Base-by-base conservation (phyloP, 805 yeast genomes). In the Tetrapisispora phaffii region DNA sequence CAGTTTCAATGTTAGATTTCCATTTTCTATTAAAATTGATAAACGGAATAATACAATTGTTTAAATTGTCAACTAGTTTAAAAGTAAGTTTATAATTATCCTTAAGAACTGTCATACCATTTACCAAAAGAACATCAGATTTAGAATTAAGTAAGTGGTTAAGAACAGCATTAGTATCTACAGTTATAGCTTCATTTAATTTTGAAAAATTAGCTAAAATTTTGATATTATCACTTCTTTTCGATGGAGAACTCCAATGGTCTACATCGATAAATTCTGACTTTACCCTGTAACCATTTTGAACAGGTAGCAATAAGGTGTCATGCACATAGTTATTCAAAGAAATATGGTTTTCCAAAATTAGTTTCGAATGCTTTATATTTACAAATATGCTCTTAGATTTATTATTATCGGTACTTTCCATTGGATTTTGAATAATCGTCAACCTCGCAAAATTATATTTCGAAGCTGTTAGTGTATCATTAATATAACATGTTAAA, bases 361-460 rank as follows among this genome's bases (percentile, higher is more conserved):
- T 28, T 9, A 17, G 24, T 7, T 20, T 28, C 3, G 41, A 20
- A 6, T 29, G 9, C 21, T 41, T 22, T 3, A 41, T 16, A 10
- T 7, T 20, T 15, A 41, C 39, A 32, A 33, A 41, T 15, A 45
- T n/a, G 1, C 22, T 17, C 7, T 13, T 34, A 19, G 5, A 9
- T 19, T 23, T 34, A 9, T 20, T 23, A 17, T 22, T 6, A 21
- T 42, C 40, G 7, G 13, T 12, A 20, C 36, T 44, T 19, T 54
- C 57, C 12, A 53, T n/a, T n/a, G 53, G 46, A 34, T 49, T 53
- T 21, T 47, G 46, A 24, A 66, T 22, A 2, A 65, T 45, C 2
- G 69, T 57, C 10, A 70, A 53, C 26, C 48, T 52, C 7, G 66
- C 73, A 41, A 52, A 55, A 7, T 28, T 19, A 19, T 7, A 29